Evolutionary conservation across 2,329 filamentous ascomycete genomes (phyloP), one percentile per base, ranked within the genome.

Genomic region (Camillea tinctor): DNA sequence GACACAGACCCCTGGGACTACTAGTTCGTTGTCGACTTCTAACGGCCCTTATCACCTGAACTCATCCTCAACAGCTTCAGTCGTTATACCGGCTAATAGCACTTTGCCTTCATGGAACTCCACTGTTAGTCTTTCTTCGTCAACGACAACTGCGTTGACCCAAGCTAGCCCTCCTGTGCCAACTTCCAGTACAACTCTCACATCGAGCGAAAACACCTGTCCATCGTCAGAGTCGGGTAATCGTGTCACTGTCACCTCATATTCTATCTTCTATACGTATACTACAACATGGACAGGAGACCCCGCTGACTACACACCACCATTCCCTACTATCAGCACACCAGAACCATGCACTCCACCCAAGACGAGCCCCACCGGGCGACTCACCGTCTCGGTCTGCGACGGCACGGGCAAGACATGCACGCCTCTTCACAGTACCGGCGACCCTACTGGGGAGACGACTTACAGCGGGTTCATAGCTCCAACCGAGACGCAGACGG

Each of bases 271-370:
- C 19, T 76, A 84, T 71, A 82, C 80, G 3, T 73, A 77, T 21
- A 84, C 82, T 1, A 73, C 79, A 54, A 84, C 82, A 19, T 80
- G 82, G 69, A 75, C 69, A 8, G 80, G 78, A 17, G 75, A 81
- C 56, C 75, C 74, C 3, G 71, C 66, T 22, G 75, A 81, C 56
- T 84, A 84, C 64, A 82, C 76, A 8, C 76, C 79, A 1, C 79
- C 78, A 0, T 82, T 75, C 61, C 73, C 77, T 3, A 68, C 76
- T 11, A 74, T 83, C 26, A 67, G 65, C 19, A 76, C 74, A 2
- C 79, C 77, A 4, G 69, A 66, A 24, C 74, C 75, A 58, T 83
- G 81, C 56, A 67, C 69, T 13, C 62, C 36, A 3, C 36, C 66
- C 17, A 64, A 59, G 21, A 40, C 60, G 26, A 68, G 51, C 13